A percentile compares a stretch with the other conserved stretches of the same genome.
Evolutionary conservation across 2,329 filamentous ascomycete genomes (phyloP).

Genomic region (Bipolaris victoriae): DNA sequence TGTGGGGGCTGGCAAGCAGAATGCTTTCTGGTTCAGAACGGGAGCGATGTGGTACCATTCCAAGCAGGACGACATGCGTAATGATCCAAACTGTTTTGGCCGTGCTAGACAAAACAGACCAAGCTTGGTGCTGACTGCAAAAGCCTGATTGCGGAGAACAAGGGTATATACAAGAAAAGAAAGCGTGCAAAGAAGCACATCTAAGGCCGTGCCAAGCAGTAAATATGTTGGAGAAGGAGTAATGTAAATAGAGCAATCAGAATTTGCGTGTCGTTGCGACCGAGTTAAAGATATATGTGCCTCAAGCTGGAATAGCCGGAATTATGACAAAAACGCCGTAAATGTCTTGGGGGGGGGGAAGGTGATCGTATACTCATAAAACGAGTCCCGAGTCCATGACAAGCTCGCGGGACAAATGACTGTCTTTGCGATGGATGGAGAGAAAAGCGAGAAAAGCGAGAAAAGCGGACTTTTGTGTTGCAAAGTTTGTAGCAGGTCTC

Average conservation of each 20-base stretch:
- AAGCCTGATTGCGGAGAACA: not conserved
- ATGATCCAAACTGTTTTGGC: not conserved
- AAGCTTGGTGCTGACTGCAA: constrained; percentile 1
- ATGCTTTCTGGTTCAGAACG: too few species aligned
- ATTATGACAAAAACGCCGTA: constrained; percentile 5
- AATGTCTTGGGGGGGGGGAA: not conserved
- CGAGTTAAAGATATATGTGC: not conserved
- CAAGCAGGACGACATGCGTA: not conserved
- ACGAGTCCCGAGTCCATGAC: constrained; percentile 2
- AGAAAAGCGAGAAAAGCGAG: not conserved
- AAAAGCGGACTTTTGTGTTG: not conserved
- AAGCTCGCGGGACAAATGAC: constrained; percentile 1
- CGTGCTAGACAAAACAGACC: constrained; percentile 5
- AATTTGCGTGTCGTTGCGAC: not conserved
- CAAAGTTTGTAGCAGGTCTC: not conserved
- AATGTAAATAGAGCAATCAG: not conserved
- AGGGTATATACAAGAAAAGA: constrained; percentile 24
- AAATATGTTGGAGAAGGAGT: constrained; percentile 5
- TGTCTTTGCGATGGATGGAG: not conserved
- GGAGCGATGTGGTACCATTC: not conserved
- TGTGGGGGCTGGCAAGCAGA: too few species aligned
- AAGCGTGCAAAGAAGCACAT: constrained; percentile 14
- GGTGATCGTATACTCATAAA: constrained; percentile 7
- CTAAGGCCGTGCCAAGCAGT: constrained; percentile 10
- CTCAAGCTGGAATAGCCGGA: not conserved